These are phyloP conservation scores for Manihot esculenta DNA, from an alignment of 441 rosid species.

Conservation along the genomic window DNA sequence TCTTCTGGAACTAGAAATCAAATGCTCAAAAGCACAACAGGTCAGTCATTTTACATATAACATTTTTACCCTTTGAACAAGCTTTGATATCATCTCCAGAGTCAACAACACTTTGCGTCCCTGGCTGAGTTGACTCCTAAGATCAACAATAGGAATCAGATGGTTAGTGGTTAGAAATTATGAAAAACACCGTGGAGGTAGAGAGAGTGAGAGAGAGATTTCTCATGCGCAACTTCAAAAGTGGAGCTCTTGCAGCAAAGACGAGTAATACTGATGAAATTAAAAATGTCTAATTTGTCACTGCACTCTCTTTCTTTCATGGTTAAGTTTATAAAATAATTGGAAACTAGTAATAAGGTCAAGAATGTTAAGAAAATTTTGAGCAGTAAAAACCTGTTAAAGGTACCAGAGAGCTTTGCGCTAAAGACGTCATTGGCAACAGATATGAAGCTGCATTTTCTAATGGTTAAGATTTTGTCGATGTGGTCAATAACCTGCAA, in stretches of 20 bases:
- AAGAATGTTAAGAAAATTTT: constrained; percentile 23
- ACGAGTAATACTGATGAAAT: neutral
- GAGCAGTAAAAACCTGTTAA: constrained; percentile 68
- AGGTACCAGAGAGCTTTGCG: constrained; percentile 96
- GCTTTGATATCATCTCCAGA: constrained; percentile 76
- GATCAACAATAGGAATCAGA: constrained; percentile 23
- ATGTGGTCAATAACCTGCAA: constrained; percentile 75
- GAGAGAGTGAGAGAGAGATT: neutral
- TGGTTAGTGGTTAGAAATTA: constrained; percentile 5
- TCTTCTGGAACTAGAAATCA: neutral
- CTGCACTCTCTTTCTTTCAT: neutral
- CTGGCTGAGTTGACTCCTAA: constrained; percentile 78
- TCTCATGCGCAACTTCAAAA: neutral
- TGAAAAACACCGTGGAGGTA: neutral
- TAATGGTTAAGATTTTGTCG: constrained; percentile 66
- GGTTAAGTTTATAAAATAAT: neutral
- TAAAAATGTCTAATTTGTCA: neutral
- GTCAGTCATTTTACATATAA: constrained; percentile 12
- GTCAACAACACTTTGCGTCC: constrained; percentile 86
- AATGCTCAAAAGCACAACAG: neutral
- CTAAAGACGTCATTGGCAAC: constrained; percentile 79
- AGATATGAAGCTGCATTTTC: constrained; percentile 78
- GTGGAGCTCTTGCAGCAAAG: neutral
- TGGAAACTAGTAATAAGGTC: constrained; percentile 1
- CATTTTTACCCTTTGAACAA: constrained; percentile 66